Evolutionary conservation across 495 filamentous ascomycete species (phyloP), one percentile per base, ranked within the genome.

Genomic region (Hyaloscypha finlandica): DNA sequence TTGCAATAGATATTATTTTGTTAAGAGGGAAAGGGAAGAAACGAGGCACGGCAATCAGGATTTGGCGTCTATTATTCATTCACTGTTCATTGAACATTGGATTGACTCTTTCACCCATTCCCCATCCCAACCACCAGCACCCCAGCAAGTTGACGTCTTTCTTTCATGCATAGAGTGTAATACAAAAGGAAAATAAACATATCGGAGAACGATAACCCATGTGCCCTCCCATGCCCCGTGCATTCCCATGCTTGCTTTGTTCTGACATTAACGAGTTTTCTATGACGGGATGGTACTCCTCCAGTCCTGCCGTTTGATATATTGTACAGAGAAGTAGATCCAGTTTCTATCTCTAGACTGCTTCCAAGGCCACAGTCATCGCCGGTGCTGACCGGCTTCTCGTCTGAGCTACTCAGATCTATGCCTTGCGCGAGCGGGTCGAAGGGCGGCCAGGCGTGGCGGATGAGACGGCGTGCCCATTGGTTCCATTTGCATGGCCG

Each of bases 351-450:
- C 59, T 69, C 65, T 64, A 53, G 37, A 59, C 35, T 61, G 61
- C 53, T 54, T 64, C 60, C 12, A 31, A 39, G 29, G 64, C 42
- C 54, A 54, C 57, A 61, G 35, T 60, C 64, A 37, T 61, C 14
- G 37, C 59, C 53, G 66, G 54, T 53, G 53, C 39, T 31, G 65
- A 25, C 58, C 65, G 48, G 42, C 56, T 37, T n/a, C 35, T 35
- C 9, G 8, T 12, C 29, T 33, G 2, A 48, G 16, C 6, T 31
- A 45, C 48, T 20, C 29, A 61, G 32, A 25, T 61, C 80, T 85
- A 88, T 60, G 85, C 86, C 75, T 85, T 87, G 68, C 86, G 84
- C 37, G 85, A 87, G 58, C 85, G 77, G 51, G 83, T 83, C 37
- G 81, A 77, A 20, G 67, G 59, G 68, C 74, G 73, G 80, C 82